Evolutionary conservation across 768 basidiomycete genomes (phyloP).

Genomic region (Clavulina sp.): DNA sequence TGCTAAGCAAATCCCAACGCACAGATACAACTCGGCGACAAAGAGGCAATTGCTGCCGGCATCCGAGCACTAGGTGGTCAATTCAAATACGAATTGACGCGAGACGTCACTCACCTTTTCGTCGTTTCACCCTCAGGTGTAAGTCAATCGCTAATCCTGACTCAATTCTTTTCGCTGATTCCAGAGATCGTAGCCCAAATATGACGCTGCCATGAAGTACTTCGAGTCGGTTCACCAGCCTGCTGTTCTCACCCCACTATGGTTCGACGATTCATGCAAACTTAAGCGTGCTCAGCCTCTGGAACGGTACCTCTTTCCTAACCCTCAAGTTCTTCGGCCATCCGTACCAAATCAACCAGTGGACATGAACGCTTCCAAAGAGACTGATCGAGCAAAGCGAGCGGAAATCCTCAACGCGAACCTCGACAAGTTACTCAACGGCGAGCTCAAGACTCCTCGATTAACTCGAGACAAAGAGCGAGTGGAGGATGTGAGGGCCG

Average conservation of each 20-base stretch:
- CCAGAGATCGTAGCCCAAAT: constrained; percentile 9
- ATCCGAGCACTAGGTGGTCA: constrained; percentile 67
- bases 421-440: background rate
- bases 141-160: constrained; percentile 1
- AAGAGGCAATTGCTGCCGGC: constrained; percentile 54
- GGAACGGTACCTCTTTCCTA: constrained; percentile 30
- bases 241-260: constrained; percentile 68
- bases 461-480: background rate
- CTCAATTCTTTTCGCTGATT: background rate
- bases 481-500: background rate
- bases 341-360: too few species aligned
- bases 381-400: background rate
- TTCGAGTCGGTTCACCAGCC: constrained; percentile 36
- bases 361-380: background rate
- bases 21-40: constrained; percentile 44
- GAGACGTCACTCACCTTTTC: constrained; percentile 80
- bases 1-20: background rate
- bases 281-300: constrained; percentile 13
- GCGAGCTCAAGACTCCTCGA: constrained; percentile 1
- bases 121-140: constrained; percentile 26
- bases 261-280: constrained; percentile 61
- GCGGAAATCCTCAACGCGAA: background rate
- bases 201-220: constrained; percentile 35
- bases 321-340: constrained; percentile 35
- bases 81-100: constrained; percentile 57